Conservation (phyloP, 495 filamentous ascomycete species). For the Copromyces sp. region DNA sequence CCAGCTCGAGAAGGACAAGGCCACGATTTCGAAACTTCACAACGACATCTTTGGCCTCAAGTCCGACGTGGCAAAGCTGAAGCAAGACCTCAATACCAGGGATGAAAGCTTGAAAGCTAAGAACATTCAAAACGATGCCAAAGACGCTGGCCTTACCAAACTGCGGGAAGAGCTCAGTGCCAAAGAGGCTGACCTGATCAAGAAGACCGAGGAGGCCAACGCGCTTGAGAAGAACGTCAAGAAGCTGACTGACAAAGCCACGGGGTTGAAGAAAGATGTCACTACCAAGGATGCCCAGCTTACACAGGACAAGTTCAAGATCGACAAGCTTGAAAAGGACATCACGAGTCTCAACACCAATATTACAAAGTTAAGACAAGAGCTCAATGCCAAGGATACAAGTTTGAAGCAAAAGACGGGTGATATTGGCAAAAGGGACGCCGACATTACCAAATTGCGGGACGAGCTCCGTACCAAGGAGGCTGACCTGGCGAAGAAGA, state of each 20-base stretch:
- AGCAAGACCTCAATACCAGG: no score
- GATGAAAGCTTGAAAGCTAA: no score
- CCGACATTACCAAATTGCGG: neutral
- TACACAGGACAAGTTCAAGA: neutral
- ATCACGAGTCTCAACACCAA: neutral
- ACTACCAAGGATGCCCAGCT: neutral
- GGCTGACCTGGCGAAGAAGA: neutral
- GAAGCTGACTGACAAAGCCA: neutral
- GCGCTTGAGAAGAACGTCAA: neutral
- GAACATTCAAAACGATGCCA: no score
- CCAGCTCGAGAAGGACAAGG: neutral
- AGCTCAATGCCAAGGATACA: neutral
- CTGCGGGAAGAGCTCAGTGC: no score
- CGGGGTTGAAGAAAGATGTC: neutral
- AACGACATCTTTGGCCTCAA: neutral
- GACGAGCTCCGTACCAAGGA: neutral
- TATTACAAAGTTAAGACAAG: neutral
- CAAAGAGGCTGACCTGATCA: no score
- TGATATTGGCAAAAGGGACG: neutral
- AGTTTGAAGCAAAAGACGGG: neutral
- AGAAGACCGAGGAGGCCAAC: no score
- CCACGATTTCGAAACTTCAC: neutral
- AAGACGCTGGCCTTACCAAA: no score
- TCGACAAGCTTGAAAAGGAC: neutral
- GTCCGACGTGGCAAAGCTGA: neutral